Percentiles rank a stretch among this genome's conserved stretches.
Evolutionary conservation across 768 basidiomycete genomes (phyloP).

Genomic region (Chalciporus piperatus): DNA sequence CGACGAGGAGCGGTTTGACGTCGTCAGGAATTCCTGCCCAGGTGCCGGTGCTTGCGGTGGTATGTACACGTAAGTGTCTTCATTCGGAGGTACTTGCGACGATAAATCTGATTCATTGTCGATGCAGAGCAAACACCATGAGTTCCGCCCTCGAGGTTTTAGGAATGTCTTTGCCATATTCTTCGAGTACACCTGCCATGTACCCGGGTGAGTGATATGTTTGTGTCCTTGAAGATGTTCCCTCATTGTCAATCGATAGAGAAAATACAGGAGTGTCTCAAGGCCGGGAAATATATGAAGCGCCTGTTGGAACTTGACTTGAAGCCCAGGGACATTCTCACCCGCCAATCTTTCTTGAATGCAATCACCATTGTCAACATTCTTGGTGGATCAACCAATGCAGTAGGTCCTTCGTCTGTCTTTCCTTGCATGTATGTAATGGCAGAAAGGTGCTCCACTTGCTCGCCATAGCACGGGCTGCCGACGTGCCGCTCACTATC

Average conservation of each 20-base stretch:
- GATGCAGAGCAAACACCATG: conserved; percentile 77
- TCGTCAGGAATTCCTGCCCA: conserved; percentile 82
- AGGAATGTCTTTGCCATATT: conserved; percentile 84
- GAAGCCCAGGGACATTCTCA: conserved; percentile 78
- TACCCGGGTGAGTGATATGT: conserved; percentile 50
- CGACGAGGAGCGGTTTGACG: conserved; percentile 80
- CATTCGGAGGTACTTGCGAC: background rate
- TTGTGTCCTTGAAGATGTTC: background rate
- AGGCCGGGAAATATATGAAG: conserved; percentile 74
- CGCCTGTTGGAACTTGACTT: conserved; percentile 72
- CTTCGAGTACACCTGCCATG: conserved; percentile 67
- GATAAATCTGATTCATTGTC: background rate
- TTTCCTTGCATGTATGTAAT: conserved; percentile 6
- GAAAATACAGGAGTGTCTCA: conserved; percentile 80
- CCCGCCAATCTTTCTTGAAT: conserved; percentile 73
- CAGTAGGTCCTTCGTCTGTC: conserved; percentile 43
- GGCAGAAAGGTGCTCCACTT: conserved; percentile 68
- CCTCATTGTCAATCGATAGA: conserved; percentile 37
- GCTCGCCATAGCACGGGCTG: conserved; percentile 81
- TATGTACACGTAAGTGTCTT: conserved; percentile 68
- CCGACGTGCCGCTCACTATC: conserved; percentile 68
- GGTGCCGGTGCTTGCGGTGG: conserved; percentile 84
- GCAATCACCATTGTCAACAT: conserved; percentile 78
- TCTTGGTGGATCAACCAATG: conserved; percentile 86
- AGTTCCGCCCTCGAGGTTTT: conserved; percentile 80